Evolutionary conservation across 2,329 filamentous ascomycete species (phyloP).

Genomic region (Ceratocystis diversiconidia): DNA sequence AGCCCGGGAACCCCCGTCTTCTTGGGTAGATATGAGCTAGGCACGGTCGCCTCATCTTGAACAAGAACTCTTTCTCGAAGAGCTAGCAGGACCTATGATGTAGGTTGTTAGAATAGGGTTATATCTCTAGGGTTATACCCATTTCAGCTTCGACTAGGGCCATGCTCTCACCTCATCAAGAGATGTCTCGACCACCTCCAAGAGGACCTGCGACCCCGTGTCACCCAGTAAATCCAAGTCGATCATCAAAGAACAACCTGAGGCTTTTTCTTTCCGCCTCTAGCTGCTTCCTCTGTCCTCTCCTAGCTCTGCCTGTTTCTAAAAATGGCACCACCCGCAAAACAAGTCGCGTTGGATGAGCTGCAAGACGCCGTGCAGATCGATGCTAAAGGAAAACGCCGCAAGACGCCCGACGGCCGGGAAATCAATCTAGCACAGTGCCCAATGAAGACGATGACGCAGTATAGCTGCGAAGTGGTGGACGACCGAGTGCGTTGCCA

Average conservation of each 20-base stretch:
- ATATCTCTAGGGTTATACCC: conserved; percentile 20
- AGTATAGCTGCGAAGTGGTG: conserved; percentile 44
- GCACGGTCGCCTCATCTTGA: conserved; percentile 12
- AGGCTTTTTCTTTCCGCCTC: background rate
- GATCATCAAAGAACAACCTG: background rate
- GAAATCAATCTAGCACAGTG: conserved; percentile 40
- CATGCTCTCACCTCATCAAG: conserved; percentile 43
- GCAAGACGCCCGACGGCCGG: conserved; percentile 28
- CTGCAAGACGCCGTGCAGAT: conserved; percentile 37
- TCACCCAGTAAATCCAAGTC: conserved; percentile 27
- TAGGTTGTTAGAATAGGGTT: conserved; percentile 22
- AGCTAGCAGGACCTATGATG: conserved; percentile 19
- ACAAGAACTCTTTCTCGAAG: conserved; percentile 19
- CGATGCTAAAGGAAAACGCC: conserved; percentile 35
- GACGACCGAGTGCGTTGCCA: conserved; percentile 39
- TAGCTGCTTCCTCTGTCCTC: background rate
- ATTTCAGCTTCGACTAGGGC: conserved; percentile 13
- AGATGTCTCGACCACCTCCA: conserved; percentile 41
- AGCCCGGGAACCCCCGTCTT: conserved; percentile 32
- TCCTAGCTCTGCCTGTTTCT: background rate
- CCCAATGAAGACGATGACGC: conserved; percentile 42
- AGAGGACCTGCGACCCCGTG: conserved; percentile 36
- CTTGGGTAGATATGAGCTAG: conserved; percentile 21
- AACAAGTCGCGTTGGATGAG: conserved; percentile 38
- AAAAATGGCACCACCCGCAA: conserved; percentile 44